Evolutionary conservation across 805 yeast species (phyloP), one percentile per base, ranked within the genome.

Genomic region (Schizosaccharomyces octosporus): DNA sequence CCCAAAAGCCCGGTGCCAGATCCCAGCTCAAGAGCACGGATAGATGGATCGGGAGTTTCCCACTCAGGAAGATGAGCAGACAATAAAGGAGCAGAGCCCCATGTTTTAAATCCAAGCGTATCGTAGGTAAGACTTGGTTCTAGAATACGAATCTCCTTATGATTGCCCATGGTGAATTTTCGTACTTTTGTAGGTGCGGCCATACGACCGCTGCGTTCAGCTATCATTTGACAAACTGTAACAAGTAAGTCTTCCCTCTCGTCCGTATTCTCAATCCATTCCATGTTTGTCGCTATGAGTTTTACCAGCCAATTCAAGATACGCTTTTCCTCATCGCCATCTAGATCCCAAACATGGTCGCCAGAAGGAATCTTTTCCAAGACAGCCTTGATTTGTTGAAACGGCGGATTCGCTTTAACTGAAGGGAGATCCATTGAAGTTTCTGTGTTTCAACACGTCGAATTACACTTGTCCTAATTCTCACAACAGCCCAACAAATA

Each of bases 1-100:
- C 96, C 95, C 1, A 82, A 83, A 17, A 89, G 74, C 0, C 97
- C 97, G 0, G 97, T 90, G 0, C 97, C 97, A 0, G 96, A 77
- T 0, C 97, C 97, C 21, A 90, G 72, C 66, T 89, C 97, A 61
- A 66, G 64, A n/a, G 63, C 66, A 3, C 6, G 71, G 70, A 29
- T 67, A 9, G 43, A 36, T n/a, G 42, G 21, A 19, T 21, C 2
- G 11, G 27, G 24, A 36, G 42, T 21, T 29, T n/a, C 43, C 48
- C 45, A 41, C 29, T 21, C 27, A 13, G 41, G 42, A 19, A 57
- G 42, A 17, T 31, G 19, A 11, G 21, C 42, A 21, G 43, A 29
- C 61, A 66, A 29, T 62, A 66, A 3, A 70, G 76, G 55, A 86
- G 69, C 36, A 84, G 71, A 39, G 76, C 97, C 97, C 97, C 97